phyloP scores from a whole-genome alignment of 176 grass and related monocot genomes.

The Luzula sylvatica region DNA sequence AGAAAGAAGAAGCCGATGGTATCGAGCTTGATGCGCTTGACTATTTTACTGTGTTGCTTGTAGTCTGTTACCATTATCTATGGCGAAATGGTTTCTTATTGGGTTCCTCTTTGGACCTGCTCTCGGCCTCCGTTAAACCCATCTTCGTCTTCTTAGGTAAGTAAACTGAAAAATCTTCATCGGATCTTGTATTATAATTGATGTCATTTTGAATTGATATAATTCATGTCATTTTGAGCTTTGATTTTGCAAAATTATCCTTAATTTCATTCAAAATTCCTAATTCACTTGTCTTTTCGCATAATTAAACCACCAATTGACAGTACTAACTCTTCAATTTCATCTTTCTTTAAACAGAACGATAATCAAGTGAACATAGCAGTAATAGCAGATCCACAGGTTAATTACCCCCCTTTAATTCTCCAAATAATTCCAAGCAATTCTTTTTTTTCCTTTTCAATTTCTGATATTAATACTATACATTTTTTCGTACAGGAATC shows the following conservation, averaged over 20 bases:
- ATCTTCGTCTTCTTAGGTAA: slow-evolving; percentile 26
- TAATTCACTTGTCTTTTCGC: not conserved
- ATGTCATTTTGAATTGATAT: too few relatives aligned
- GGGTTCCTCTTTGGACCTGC: slow-evolving; percentile 68
- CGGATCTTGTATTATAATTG: slow-evolving; percentile 1
- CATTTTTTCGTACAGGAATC: too few relatives aligned
- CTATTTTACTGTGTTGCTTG: slow-evolving; percentile 65
- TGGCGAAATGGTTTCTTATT: slow-evolving; percentile 78
- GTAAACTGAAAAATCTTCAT: not conserved
- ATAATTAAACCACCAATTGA: not conserved
- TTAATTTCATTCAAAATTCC: not conserved
- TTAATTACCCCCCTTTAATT: slow-evolving; percentile 13
- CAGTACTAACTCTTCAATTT: not conserved
- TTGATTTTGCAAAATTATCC: not conserved
- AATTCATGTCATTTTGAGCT: too few relatives aligned
- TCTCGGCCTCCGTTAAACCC: slow-evolving; percentile 46
- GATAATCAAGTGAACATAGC: slow-evolving; percentile 57
- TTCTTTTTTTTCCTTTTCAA: not conserved
- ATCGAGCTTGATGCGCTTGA: slow-evolving; percentile 59
- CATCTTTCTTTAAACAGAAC: slow-evolving; percentile 33
- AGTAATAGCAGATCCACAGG: slow-evolving; percentile 89
- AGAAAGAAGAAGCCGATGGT: slow-evolving; percentile 15
- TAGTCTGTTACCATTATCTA: slow-evolving; percentile 72
- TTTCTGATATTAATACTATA: slow-evolving; percentile 16
- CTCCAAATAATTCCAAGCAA: not conserved